A percentile compares a stretch with the other conserved stretches of the same genome.
Conservation (phyloP, 345 rosid species). For the Gossypium rotundifolium region DNA sequence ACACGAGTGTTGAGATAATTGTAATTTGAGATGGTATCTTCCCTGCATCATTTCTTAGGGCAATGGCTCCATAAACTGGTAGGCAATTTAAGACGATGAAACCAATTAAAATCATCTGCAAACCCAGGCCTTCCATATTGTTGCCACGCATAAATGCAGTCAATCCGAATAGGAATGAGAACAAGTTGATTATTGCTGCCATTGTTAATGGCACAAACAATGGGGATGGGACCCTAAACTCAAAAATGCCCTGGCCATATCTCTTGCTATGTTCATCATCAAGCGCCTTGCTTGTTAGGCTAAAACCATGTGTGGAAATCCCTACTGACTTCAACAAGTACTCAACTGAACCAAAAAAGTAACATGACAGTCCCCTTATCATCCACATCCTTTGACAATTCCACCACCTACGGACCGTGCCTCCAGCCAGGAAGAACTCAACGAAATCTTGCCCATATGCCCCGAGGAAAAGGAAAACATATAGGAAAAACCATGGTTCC, state of each 20-base stretch:
- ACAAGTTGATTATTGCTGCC: slow-evolving; percentile 47
- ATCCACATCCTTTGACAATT: slow-evolving; percentile 55
- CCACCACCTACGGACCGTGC: slow-evolving; percentile 54
- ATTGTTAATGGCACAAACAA: slow-evolving; percentile 38
- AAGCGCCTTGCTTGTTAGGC: slow-evolving; percentile 47
- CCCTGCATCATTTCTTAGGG: slow-evolving; percentile 51
- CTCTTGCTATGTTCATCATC: slow-evolving; percentile 44
- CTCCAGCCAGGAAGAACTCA: slow-evolving; percentile 30
- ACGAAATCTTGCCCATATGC: slow-evolving; percentile 43
- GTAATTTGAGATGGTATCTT: slow-evolving; percentile 34
- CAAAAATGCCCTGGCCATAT: slow-evolving; percentile 46
- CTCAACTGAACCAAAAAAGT: slow-evolving; percentile 31
- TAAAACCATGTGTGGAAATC: slow-evolving; percentile 39
- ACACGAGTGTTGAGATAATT: slow-evolving; percentile 21
- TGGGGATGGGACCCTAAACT: slow-evolving; percentile 49
- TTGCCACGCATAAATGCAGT: not conserved
- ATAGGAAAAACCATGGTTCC: slow-evolving; percentile 50
- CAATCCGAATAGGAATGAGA: slow-evolving; percentile 32
- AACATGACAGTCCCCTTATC: slow-evolving; percentile 40
- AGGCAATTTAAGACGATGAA: slow-evolving; percentile 39
- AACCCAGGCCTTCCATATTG: slow-evolving; percentile 17
- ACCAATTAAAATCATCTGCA: slow-evolving; percentile 40
- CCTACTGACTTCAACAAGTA: slow-evolving; percentile 39
- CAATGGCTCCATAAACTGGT: slow-evolving; percentile 60
- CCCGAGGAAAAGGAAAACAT: slow-evolving; percentile 50